Percentiles rank a stretch among this genome's conserved stretches.
Evolutionary conservation across 2,329 filamentous ascomycete genomes (phyloP).

Genomic region (Fusarium oxysporum): DNA sequence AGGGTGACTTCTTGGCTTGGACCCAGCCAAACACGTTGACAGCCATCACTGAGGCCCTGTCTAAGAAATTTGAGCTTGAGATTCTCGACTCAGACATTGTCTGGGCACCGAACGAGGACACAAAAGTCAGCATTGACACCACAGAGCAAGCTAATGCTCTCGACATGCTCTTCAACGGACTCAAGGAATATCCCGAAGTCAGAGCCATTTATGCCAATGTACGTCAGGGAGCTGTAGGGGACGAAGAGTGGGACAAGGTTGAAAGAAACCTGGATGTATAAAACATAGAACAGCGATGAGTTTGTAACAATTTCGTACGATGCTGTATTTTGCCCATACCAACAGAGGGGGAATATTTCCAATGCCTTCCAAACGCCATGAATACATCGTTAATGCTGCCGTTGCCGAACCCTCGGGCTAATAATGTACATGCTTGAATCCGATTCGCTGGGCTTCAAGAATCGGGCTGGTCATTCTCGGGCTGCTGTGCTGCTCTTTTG

Average conservation of each 20-base stretch:
- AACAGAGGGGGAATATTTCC: conserved; percentile 35
- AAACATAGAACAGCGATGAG: conserved; percentile 33
- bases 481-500: conserved; percentile 40
- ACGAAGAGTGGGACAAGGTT: conserved; percentile 66
- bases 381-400: conserved; percentile 33
- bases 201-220: conserved; percentile 84
- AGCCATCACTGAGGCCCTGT: conserved; percentile 61
- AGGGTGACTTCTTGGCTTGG: conserved; percentile 76
- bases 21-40: conserved; percentile 51
- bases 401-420: conserved; percentile 11
- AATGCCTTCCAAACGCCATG: conserved; percentile 43
- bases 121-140: conserved; percentile 72
- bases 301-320: conserved; percentile 39
- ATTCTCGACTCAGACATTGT: conserved; percentile 83
- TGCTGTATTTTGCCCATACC: conserved; percentile 18
- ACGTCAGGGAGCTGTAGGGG: conserved; percentile 60
- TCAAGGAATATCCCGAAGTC: conserved; percentile 78
- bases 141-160: conserved; percentile 67
- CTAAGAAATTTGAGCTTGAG: conserved; percentile 71
- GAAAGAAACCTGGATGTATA: conserved; percentile 65
- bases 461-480: conserved; percentile 24
- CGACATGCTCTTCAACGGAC: conserved; percentile 65
- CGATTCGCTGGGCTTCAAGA: conserved; percentile 19
- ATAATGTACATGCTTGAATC: conserved; percentile 38
- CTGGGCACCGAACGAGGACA: conserved; percentile 86